Base-by-base conservation (phyloP, 2,329 filamentous ascomycete species). In the Cladosporium cucumerinum region DNA sequence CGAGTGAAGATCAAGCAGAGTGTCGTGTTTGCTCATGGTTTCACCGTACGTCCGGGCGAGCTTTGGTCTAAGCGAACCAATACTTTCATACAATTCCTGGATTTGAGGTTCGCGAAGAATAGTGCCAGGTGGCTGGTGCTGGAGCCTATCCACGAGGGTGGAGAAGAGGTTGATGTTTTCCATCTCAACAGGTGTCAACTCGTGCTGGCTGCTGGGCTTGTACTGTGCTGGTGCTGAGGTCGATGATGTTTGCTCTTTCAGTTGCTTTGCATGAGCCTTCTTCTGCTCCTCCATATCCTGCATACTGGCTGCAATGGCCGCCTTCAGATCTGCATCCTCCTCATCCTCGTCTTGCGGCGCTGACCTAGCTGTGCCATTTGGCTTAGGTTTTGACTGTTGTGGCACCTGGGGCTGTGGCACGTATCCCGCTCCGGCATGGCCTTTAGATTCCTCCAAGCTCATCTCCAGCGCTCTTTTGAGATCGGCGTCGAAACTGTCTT, bases 11-110 rank as follows among this genome's bases (percentile, higher is more conserved):
- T 99, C 95, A 26, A 98, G 85, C 11, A 99, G 84, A 0, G 94
- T 95, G 76, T 99, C 93, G 77, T 98, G 95, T 78, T 99, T 99
- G 85, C 95, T 98, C 95, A 99, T 98, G 0, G 95, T 97, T 80
- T 99, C 95, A 63, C 95, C 95, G 75, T 98, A 97, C 0, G 94
- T 97, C 65, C 95, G 87, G 5, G 95, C 95, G 63, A 99, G 83
- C 77, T 99, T 99, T 1, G 95, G 95, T 58, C 95, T 86, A 68
- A 99, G 81, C 18, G 92, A 85, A n/a, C 94, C 93, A 72, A 99
- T 98, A 72, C 93, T 96, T 74, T 98, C 95, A 76, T 99, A 99
- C 5, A 99, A 82, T 78, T 99, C 95, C 78, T 99, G 95, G 59
- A 99, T 97, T 76, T 98, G 95, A 1, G 95, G 95, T 73, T 99